Evolutionary conservation across 176 grass and related monocot species (phyloP).

Genomic region (Lolium rigidum): DNA sequence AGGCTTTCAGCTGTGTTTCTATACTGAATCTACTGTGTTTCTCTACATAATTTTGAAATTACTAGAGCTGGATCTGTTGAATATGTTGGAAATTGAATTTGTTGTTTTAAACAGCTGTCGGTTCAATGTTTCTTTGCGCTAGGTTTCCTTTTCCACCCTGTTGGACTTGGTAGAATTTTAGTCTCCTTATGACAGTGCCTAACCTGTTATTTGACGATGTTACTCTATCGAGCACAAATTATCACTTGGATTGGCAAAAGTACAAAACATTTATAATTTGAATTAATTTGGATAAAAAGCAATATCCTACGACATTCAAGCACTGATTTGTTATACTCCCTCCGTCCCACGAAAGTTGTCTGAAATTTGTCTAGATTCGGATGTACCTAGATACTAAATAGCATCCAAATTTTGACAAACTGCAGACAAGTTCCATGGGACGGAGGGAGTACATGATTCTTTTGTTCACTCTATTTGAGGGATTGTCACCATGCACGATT

Average conservation of each 20-base stretch:
- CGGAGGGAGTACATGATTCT: background rate
- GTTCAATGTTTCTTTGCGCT: constrained; percentile 12
- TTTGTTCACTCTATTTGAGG: constrained; percentile 28
- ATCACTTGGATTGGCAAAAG: constrained; percentile 19
- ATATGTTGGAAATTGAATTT: constrained; percentile 11
- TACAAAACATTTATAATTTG: constrained; percentile 3
- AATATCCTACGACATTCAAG: background rate
- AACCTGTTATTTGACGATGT: background rate
- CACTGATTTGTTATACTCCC: constrained; percentile 2
- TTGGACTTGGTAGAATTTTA: constrained; percentile 17
- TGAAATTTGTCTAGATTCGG: no score
- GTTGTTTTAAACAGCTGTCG: constrained; percentile 7
- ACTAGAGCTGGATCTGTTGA: constrained; percentile 19
- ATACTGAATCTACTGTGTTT: background rate
- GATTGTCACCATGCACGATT: background rate
- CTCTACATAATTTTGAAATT: constrained; percentile 19
- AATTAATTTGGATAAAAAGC: constrained; percentile 22
- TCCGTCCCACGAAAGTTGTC: no score
- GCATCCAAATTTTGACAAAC: no score
- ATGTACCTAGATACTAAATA: no score
- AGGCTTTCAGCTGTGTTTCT: constrained; percentile 17
- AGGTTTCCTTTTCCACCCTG: background rate
- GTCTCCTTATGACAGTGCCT: background rate
- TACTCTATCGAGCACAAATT: background rate
- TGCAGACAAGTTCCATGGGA: no score